Base-by-base conservation (phyloP, 2,329 filamentous ascomycete species). In the Lachnellula willkommii region DNA sequence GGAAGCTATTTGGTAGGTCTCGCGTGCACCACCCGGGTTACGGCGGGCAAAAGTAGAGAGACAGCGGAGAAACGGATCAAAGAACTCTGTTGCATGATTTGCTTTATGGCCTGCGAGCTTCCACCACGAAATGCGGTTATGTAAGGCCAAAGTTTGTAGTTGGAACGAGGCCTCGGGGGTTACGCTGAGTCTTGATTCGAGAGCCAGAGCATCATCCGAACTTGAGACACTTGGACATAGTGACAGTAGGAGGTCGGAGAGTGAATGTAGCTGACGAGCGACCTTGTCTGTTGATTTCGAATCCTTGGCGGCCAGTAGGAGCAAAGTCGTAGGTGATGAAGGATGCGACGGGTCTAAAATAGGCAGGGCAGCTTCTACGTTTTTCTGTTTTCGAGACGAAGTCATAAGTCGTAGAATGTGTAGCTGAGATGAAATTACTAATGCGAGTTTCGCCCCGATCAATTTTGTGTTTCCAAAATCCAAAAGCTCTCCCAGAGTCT, bases 151-250 rank as follows among this genome's bases (percentile, higher is more conserved):
- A 1, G 77, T 72, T 63, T 91, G 88, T 1, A 90, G 69, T 58
- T 81, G 78, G 50, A 91, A 78, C 1, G 81, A 80, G 1, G 75
- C 70, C 22, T 77, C 72, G 1, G 88, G 84, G 1, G 75, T 74
- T 3, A 84, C 76, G 57, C 78, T 82, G 7, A 83, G 69, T 26
- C 78, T 75, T 8, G 75, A 70, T 57, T 86, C 80, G 4, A 71
- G 65, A 0, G 83, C 83, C 1, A 75, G 61, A 3, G 70, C 70
- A 64, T 92, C 88, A 42, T 85, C 81, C 9, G 81, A 79, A 49
- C 75, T 74, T 2, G 86, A 83, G n/a, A 87, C 75, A 63, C 82
- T 87, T 1, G 88, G 87, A 28, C 84, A 81, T 1, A 91, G 71
- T 0, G 83, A 80, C 1, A 91, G 73, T 0, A 91, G 72, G 2